Conservation (phyloP, 2,329 filamentous ascomycete genomes). For the Fusarium camptoceras region DNA sequence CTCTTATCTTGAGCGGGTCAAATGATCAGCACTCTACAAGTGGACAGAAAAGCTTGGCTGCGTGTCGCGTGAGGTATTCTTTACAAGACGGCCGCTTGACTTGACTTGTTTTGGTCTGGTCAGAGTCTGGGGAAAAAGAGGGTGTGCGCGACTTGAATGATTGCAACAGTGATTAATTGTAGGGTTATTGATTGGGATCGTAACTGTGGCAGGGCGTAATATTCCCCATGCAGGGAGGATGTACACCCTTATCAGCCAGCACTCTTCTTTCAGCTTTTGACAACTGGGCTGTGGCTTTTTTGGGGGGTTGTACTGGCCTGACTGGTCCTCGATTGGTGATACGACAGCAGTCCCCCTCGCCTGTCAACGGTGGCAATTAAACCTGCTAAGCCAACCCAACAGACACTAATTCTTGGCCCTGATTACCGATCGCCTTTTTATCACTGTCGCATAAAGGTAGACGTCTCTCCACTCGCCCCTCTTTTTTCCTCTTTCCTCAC, state of each 20-base stretch:
- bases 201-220: conserved; percentile 1
- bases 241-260: background rate
- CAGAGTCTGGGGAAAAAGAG: conserved; percentile 15
- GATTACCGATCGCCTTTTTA: background rate
- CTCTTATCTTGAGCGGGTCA: conserved; percentile 1
- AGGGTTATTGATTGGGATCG: background rate
- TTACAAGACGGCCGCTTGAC: background rate
- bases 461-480: conserved; percentile 13
- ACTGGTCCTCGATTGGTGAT: background rate
- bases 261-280: background rate
- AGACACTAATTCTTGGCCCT: background rate
- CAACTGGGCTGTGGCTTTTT: background rate
- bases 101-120: conserved; percentile 7
- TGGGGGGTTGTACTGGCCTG: background rate
- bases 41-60: conserved; percentile 5
- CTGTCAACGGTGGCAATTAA: background rate
- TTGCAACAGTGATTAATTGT: background rate
- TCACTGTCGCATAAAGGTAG: conserved; percentile 10
- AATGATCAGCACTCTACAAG: background rate
- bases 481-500: conserved; percentile 18
- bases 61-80: background rate
- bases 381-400: background rate
- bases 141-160: conserved; percentile 24
- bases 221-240: background rate
- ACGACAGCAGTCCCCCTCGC: background rate